Base-by-base conservation (phyloP, 768 basidiomycete species). In the Coprinopsis cinerea region DNA sequence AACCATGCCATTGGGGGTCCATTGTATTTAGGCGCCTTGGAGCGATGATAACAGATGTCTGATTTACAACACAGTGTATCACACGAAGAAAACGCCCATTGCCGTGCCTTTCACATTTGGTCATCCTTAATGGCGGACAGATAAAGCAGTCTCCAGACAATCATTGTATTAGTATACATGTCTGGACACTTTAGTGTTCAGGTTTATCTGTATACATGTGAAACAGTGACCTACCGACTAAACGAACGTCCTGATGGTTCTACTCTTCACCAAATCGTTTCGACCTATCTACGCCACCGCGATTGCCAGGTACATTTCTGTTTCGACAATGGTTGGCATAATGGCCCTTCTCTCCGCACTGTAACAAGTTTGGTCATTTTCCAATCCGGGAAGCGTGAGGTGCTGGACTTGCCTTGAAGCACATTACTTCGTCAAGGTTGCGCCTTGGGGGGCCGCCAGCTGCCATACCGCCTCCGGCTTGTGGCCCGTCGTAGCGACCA, bases 301-400 rank as follows among this genome's bases (percentile, higher is more conserved):
- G 77, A 63, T 90, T 92, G 11, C 92, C 92, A 23, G 92, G 92
- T 20, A 92, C 85, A 63, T 92, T 93, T 49, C 88, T 73, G 64
- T 93, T 93, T 35, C 85, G 80, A 66, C 94, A 96, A 58, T 89
- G 83, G 63, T 96, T 95, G 17, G 94, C 94, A 61, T 95, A 95
- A 62, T 98, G 95, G 1, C 95, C 95, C 57, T 87, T 85, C 64
- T 91, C 84, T 30, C 90, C 90, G 60, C 93, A 96, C 85, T 92
- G 54, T 44, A 47, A 49, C 37, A 3, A 56, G 27, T 45, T 28
- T 49, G 43, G 46, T 46, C 49, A 24, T 48, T 26, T 30, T 25
- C 37, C 34, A 48, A 32, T 17, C 40, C 41, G 43, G 11, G 6
- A 17, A 10, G 44, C 13, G 28, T 40, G 56, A 37, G 27, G 22